A percentile compares a stretch with the other conserved stretches of the same genome.
phyloP scores from a whole-genome alignment of 495 filamentous ascomycete genomes.

The Penicillium bovifimosum region DNA sequence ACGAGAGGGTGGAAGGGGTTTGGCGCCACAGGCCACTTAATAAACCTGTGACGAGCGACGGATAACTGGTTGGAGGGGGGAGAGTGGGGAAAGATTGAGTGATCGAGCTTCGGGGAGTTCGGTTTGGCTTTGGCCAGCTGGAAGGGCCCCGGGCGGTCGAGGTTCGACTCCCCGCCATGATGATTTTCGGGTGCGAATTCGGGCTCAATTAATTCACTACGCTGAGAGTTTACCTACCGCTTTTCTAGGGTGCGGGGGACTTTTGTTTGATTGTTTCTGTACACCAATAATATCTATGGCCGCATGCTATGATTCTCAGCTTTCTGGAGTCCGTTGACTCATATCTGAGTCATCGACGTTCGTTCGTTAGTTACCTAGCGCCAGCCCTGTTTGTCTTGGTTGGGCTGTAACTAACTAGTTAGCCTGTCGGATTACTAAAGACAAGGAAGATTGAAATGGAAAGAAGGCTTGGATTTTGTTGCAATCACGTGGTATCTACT shows the following conservation, averaged over 20 bases:
- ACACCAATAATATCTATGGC: too few relatives aligned
- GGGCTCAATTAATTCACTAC: too few relatives aligned
- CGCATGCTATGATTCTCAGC: not conserved
- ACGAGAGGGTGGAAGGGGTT: not conserved
- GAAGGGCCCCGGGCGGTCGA: not conserved
- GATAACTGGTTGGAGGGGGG: slow-evolving; percentile 2
- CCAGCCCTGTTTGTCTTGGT: not conserved
- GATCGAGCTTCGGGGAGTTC: not conserved
- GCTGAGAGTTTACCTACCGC: too few relatives aligned
- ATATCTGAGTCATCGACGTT: not conserved
- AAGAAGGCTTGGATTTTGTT: not conserved
- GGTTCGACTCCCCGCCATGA: not conserved
- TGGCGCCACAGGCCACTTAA: slow-evolving; percentile 2
- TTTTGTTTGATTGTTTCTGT: too few relatives aligned
- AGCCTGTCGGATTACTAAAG: too few relatives aligned
- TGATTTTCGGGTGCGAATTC: not conserved
- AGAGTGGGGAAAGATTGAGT: slow-evolving; percentile 3
- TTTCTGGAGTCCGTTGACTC: not conserved
- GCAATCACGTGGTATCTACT: slow-evolving; percentile 6
- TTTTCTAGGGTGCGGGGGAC: too few relatives aligned
- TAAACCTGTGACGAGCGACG: slow-evolving; percentile 4
- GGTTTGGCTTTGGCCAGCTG: not conserved
- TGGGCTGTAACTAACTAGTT: too few relatives aligned
- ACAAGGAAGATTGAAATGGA: not conserved
- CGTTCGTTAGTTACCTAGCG: not conserved